A percentile compares a stretch with the other conserved stretches of the same genome.
Evolutionary conservation across 2,329 filamentous ascomycete genomes (phyloP).

Genomic region (Sphaerulina musiva): DNA sequence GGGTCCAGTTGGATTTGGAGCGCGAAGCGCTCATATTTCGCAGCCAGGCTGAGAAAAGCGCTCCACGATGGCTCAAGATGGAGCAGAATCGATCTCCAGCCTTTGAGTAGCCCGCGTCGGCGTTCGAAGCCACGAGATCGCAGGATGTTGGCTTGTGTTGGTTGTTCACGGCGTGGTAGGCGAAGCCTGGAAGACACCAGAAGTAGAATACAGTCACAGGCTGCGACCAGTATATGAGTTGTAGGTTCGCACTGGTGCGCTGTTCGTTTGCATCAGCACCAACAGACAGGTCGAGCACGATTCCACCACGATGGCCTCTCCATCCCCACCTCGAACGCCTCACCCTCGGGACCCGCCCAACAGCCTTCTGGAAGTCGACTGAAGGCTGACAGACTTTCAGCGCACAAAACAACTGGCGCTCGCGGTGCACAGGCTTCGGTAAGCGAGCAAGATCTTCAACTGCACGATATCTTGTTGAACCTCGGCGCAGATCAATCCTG

Average conservation of each 20-base stretch:
- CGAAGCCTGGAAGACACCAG: slow-evolving; percentile 3
- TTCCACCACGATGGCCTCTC: not conserved
- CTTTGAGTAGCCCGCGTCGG: slow-evolving; percentile 1
- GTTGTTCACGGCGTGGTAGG: slow-evolving; percentile 1
- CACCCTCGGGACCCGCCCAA: slow-evolving; percentile 8
- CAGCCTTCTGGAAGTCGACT: slow-evolving; percentile 1
- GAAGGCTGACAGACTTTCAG: not conserved
- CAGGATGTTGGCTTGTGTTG: slow-evolving; percentile 9
- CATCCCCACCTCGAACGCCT: not conserved
- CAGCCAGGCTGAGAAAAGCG: not conserved
- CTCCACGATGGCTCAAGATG: not conserved
- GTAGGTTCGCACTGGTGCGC: slow-evolving; percentile 1
- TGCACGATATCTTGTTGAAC: not conserved
- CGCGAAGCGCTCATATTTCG: slow-evolving; percentile 2
- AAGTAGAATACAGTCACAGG: not conserved
- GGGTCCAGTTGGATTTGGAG: not conserved
- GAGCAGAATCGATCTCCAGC: slow-evolving; percentile 3
- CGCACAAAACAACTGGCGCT: not conserved
- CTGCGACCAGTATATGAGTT: slow-evolving; percentile 4
- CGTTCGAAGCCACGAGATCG: not conserved
- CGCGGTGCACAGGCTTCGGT: not conserved
- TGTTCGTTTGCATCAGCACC: not conserved
- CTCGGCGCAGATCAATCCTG: not conserved
- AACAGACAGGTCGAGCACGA: not conserved
- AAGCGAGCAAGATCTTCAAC: not conserved